These are phyloP conservation scores for Kwoniella shandongensis DNA, from an alignment of 768 basidiomycete species.

Conservation along the genomic window DNA sequence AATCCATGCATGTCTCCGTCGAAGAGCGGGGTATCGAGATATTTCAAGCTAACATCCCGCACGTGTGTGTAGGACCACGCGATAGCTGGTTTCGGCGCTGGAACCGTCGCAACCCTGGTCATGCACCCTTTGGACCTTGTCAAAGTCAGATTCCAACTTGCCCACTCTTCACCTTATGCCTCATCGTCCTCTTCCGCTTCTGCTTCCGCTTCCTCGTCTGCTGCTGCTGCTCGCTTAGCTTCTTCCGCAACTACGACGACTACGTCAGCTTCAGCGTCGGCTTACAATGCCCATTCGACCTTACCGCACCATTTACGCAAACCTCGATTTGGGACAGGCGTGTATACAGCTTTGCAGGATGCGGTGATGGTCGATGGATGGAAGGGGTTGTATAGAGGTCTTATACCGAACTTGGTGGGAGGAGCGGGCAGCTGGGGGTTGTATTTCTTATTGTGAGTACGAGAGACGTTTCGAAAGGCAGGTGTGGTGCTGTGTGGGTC, in stretches of 20 bases:
- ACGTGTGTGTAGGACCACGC: slow-evolving; percentile 78
- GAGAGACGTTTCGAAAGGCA: neutral
- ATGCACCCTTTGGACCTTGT: slow-evolving; percentile 97
- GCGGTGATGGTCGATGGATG: slow-evolving; percentile 75
- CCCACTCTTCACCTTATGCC: slow-evolving; percentile 57
- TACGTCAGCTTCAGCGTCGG: neutral
- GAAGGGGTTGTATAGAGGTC: slow-evolving; percentile 83
- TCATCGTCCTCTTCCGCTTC: slow-evolving; percentile 12
- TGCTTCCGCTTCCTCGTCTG: slow-evolving; percentile 11
- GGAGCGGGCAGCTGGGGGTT: slow-evolving; percentile 96
- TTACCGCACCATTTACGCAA: slow-evolving; percentile 22
- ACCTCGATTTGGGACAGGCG: slow-evolving; percentile 56
- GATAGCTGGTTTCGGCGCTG: slow-evolving; percentile 86
- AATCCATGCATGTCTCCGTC: neutral
- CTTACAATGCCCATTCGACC: slow-evolving; percentile 12
- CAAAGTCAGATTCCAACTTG: slow-evolving; percentile 90
- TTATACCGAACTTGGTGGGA: slow-evolving; percentile 86
- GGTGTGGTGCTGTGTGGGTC: neutral
- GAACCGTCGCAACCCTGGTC: slow-evolving; percentile 84
- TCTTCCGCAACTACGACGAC: slow-evolving; percentile 3
- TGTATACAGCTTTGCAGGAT: slow-evolving; percentile 70
- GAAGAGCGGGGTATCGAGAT: too few species aligned
- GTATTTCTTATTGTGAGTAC: slow-evolving; percentile 91
- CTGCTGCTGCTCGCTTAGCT: neutral
- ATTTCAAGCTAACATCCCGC: neutral